Conservation (phyloP, 257 asterid genomes). For the Penstemon davidsonii region DNA sequence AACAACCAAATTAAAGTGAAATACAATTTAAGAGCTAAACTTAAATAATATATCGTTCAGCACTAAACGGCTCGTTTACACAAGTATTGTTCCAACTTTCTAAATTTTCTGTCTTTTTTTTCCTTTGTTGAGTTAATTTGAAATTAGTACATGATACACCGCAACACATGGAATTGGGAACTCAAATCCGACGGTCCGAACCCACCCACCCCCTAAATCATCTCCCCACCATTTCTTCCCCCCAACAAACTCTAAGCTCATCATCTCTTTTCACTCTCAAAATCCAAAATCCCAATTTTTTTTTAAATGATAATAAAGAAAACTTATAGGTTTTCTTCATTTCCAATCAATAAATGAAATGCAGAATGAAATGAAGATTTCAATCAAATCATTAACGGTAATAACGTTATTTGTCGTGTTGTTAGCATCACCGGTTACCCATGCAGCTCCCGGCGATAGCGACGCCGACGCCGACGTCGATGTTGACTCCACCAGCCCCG, state of each 20-base stretch:
- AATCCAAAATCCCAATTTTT: not conserved
- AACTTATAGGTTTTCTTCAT: not conserved
- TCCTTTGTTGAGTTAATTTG: too few species aligned
- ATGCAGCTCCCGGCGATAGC: slow-evolving; percentile 21
- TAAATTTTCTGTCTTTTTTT: too few species aligned
- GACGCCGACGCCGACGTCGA: not conserved
- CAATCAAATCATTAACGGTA: slow-evolving; percentile 24
- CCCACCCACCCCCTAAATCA: slow-evolving; percentile 49
- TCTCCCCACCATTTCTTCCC: slow-evolving; percentile 85
- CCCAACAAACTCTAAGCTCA: slow-evolving; percentile 35
- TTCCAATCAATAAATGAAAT: slow-evolving; percentile 3
- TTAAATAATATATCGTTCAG: too few species aligned
- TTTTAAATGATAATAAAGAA: not conserved
- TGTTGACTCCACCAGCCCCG: slow-evolving; percentile 27
- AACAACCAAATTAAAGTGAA: too few species aligned
- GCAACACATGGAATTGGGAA: slow-evolving; percentile 20
- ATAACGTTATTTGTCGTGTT: slow-evolving; percentile 21
- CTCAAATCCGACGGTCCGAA: slow-evolving; percentile 37
- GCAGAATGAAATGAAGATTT: slow-evolving; percentile 39
- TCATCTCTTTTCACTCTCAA: slow-evolving; percentile 10
- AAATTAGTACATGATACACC: not conserved
- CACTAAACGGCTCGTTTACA: too few species aligned
- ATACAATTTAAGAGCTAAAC: too few species aligned
- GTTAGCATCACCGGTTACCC: slow-evolving; percentile 21
- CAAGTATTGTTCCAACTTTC: too few species aligned